These are phyloP conservation scores for Fusarium torulosum DNA, from an alignment of 2,329 filamentous ascomycete genomes.

Conservation along the genomic window DNA sequence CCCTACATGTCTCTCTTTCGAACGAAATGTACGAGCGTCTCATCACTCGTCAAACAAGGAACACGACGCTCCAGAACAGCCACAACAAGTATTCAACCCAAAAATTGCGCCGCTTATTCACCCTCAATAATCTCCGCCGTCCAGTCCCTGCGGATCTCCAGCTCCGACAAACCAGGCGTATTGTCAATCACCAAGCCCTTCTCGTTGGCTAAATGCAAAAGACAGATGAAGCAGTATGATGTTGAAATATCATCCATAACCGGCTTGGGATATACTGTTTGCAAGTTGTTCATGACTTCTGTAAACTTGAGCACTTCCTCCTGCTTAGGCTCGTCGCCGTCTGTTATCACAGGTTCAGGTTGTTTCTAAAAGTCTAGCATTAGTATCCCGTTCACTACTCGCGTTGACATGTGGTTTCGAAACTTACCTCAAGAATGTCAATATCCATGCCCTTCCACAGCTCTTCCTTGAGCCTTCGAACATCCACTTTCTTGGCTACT, in stretches of 20 bases:
- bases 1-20: slow-evolving; percentile 23
- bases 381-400: slow-evolving; percentile 15
- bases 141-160: slow-evolving; percentile 73
- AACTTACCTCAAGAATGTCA: slow-evolving; percentile 64
- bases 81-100: slow-evolving; percentile 17
- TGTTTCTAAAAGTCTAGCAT: slow-evolving; percentile 40
- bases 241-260: slow-evolving; percentile 96
- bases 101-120: slow-evolving; percentile 44
- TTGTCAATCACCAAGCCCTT: slow-evolving; percentile 85
- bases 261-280: slow-evolving; percentile 85
- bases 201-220: slow-evolving; percentile 92
- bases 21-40: slow-evolving; percentile 4
- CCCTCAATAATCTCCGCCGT: slow-evolving; percentile 67
- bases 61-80: slow-evolving; percentile 1
- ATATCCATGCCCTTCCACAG: slow-evolving; percentile 76
- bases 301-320: slow-evolving; percentile 83
- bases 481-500: slow-evolving; percentile 78
- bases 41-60: slow-evolving; percentile 12
- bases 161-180: slow-evolving; percentile 68
- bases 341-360: slow-evolving; percentile 32
- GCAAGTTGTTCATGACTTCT: slow-evolving; percentile 88
- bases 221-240: slow-evolving; percentile 90
- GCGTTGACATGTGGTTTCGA: background rate
- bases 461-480: slow-evolving; percentile 76
- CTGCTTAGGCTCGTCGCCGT: slow-evolving; percentile 50